Evolutionary conservation across 192 early-diverging fungal genomes (phyloP).

Genomic region (Blastocladiella britannica): DNA sequence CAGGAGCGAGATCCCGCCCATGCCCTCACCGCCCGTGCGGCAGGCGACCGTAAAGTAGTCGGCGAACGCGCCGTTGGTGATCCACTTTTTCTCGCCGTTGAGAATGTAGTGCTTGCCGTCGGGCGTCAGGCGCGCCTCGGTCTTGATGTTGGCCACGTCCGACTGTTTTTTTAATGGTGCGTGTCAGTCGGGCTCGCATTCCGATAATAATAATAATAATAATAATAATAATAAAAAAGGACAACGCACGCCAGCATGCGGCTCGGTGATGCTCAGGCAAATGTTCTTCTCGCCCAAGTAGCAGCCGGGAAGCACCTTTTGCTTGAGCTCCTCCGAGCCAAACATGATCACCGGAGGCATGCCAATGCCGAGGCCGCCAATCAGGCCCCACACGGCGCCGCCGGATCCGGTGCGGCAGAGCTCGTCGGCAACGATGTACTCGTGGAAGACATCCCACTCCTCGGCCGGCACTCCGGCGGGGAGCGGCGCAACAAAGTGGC

Average conservation of each 20-base stretch:
- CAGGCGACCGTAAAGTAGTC: constrained; percentile 66
- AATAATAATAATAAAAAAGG: background rate
- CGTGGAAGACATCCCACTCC: constrained; percentile 47
- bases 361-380: constrained; percentile 54
- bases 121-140: constrained; percentile 38
- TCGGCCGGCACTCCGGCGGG: constrained; percentile 24
- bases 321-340: constrained; percentile 43
- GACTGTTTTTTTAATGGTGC: no score
- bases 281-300: constrained; percentile 56
- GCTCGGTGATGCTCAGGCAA: constrained; percentile 64
- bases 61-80: constrained; percentile 62
- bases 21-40: constrained; percentile 54
- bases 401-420: constrained; percentile 59
- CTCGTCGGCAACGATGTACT: constrained; percentile 58
- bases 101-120: constrained; percentile 53
- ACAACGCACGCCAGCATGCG: constrained; percentile 24
- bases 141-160: constrained; percentile 53
- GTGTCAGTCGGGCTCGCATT: constrained; percentile 17
- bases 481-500: constrained; percentile 13
- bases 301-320: constrained; percentile 38
- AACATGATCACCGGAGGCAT: constrained; percentile 53
- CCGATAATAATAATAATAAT: constrained; percentile 12
- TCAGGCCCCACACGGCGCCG: constrained; percentile 57
- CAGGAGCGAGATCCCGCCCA: constrained; percentile 54
- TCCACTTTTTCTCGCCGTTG: constrained; percentile 75